A percentile compares a stretch with the other conserved stretches of the same genome.
These are phyloP conservation scores for Rhizomucor pusillus DNA, from an alignment of 371 early-diverging fungal species.

Conservation along the genomic window DNA sequence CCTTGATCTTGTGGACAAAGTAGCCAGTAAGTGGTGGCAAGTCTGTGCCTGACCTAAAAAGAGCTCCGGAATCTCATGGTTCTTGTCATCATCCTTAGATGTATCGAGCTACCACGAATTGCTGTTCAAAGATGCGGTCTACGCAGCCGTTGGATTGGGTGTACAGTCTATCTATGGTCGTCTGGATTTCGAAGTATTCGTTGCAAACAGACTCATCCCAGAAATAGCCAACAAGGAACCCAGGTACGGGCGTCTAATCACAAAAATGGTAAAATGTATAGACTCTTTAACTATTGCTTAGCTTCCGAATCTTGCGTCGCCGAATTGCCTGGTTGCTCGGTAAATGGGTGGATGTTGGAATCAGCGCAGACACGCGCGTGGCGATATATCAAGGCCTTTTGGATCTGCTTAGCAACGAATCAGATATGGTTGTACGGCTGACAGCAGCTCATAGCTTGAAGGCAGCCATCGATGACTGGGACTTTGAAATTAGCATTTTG, in stretches of 20 bases:
- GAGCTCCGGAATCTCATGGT: background rate
- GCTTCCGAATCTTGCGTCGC: constrained; percentile 64
- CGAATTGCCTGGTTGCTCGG: constrained; percentile 84
- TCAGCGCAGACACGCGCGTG: constrained; percentile 62
- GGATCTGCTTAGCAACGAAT: constrained; percentile 62
- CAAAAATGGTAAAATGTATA: background rate
- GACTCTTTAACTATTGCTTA: constrained; percentile 11
- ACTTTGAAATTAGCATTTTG: constrained; percentile 75
- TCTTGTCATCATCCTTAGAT: constrained; percentile 12
- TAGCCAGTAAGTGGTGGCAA: constrained; percentile 44
- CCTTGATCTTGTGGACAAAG: constrained; percentile 57
- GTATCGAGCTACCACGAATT: constrained; percentile 51
- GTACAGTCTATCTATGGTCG: constrained; percentile 81
- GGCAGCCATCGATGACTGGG: constrained; percentile 82
- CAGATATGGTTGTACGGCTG: constrained; percentile 81
- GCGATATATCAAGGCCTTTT: constrained; percentile 69
- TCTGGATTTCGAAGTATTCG: constrained; percentile 82
- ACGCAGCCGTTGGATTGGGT: constrained; percentile 78
- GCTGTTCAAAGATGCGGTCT: constrained; percentile 80
- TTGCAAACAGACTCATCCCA: constrained; percentile 52
- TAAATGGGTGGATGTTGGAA: constrained; percentile 83
- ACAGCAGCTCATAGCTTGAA: constrained; percentile 73
- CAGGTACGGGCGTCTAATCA: constrained; percentile 21
- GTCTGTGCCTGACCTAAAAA: background rate
- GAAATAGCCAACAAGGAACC: constrained; percentile 56